Conservation (phyloP, 148 eudicot genomes). For the Fagopyrum tataricum region DNA sequence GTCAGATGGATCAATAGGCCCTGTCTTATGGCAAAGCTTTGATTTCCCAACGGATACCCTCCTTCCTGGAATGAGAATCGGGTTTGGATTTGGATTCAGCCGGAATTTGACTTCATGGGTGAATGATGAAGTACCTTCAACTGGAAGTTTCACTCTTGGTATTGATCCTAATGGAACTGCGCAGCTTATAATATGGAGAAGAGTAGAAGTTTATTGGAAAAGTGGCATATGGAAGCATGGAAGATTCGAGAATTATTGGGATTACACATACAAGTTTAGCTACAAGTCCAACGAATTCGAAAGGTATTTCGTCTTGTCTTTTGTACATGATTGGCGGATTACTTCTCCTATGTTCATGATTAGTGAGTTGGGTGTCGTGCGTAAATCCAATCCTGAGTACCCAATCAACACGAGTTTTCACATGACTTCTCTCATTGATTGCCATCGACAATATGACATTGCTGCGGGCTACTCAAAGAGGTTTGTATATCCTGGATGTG, state of each 20-base stretch:
- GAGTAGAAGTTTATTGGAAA: conserved; percentile 23
- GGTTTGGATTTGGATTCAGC: conserved; percentile 18
- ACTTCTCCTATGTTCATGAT: neutral
- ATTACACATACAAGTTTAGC: conserved; percentile 17
- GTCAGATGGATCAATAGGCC: neutral
- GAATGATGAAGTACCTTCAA: conserved; percentile 5
- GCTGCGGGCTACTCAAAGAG: neutral
- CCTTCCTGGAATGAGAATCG: conserved; percentile 7
- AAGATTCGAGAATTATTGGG: conserved; percentile 18
- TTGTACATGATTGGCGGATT: conserved; percentile 6
- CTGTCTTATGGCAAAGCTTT: neutral
- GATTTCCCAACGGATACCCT: conserved; percentile 1
- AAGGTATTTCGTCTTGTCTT: neutral
- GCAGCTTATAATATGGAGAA: conserved; percentile 25
- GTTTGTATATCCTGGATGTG: neutral
- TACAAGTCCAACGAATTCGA: neutral
- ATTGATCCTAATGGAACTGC: conserved; percentile 10
- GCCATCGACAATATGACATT: neutral
- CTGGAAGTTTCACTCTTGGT: neutral
- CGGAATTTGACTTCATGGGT: neutral
- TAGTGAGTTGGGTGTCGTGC: neutral
- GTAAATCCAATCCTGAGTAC: neutral
- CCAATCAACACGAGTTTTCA: neutral
- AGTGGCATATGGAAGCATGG: conserved; percentile 24
- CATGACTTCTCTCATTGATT: neutral